These are phyloP conservation scores for Flaveria floridana DNA, from an alignment of 140 eudicot genomes.

Conservation along the genomic window DNA sequence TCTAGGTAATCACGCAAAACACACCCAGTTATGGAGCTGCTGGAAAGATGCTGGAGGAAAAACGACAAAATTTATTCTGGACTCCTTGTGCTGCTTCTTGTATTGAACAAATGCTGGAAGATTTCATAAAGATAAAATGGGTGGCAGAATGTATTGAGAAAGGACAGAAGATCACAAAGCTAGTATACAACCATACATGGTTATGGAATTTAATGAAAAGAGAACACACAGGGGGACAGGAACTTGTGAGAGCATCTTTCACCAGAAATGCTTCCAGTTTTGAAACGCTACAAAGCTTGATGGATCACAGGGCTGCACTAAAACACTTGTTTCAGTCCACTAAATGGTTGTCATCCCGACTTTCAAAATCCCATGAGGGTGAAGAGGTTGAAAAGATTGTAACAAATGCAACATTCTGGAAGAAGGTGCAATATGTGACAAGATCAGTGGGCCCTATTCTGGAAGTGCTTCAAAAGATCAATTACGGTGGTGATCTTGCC, in stretches of 20 bases:
- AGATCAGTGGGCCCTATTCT: conserved; percentile 80
- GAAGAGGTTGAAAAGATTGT: conserved; percentile 83
- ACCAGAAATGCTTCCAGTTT: conserved; percentile 67
- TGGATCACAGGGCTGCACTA: conserved; percentile 66
- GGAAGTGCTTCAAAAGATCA: conserved; percentile 75
- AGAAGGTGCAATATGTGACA: conserved; percentile 62
- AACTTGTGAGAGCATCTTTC: conserved; percentile 65
- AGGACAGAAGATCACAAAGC: conserved; percentile 76
- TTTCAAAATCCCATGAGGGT: conserved; percentile 75
- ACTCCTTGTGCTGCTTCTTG: conserved; percentile 87
- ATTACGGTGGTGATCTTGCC: conserved; percentile 48
- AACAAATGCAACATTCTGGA: conserved; percentile 77
- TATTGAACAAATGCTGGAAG: conserved; percentile 78
- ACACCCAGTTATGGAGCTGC: conserved; percentile 76
- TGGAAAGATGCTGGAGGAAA: conserved; percentile 96
- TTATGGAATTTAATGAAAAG: conserved; percentile 61
- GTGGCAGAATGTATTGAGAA: conserved; percentile 80
- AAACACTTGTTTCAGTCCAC: conserved; percentile 80
- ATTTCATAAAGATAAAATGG: conserved; percentile 67
- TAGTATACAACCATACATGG: conserved; percentile 75
- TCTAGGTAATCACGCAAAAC: conserved; percentile 73
- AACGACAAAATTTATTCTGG: conserved; percentile 73
- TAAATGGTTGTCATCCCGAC: conserved; percentile 78
- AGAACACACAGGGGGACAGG: conserved; percentile 80
- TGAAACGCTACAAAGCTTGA: conserved; percentile 59